A percentile compares a stretch with the other conserved stretches of the same genome.
Evolutionary conservation across 2,329 filamentous ascomycete species (phyloP).

Genomic region (Keithomyces neogunnii): DNA sequence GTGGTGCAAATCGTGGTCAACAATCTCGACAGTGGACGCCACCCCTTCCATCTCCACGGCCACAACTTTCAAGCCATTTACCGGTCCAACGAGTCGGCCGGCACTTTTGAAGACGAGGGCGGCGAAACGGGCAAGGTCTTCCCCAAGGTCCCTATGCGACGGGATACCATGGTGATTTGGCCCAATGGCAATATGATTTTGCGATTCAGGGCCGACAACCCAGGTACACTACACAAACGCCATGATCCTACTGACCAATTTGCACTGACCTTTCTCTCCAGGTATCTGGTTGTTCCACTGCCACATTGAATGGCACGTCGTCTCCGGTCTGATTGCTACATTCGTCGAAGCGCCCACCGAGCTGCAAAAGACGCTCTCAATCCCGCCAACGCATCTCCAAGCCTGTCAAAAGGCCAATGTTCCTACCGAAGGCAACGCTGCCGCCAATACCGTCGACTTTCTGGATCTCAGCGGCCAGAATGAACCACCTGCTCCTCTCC

Average conservation of each 20-base stretch:
- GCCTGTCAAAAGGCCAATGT: constrained; percentile 46
- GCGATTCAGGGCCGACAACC: constrained; percentile 59
- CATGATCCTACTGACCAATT: constrained; percentile 5
- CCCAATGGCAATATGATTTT: constrained; percentile 61
- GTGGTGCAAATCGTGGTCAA: constrained; percentile 72
- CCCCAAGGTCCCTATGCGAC: constrained; percentile 49
- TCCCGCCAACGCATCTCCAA: constrained; percentile 52
- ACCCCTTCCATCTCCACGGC: constrained; percentile 74
- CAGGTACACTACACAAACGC: constrained; percentile 32
- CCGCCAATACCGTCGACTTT: constrained; percentile 56
- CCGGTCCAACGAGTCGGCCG: constrained; percentile 49
- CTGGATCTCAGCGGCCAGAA: constrained; percentile 58
- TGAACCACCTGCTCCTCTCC: constrained; percentile 44
- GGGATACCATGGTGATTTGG: constrained; percentile 59
- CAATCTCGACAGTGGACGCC: constrained; percentile 62
- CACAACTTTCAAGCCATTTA: constrained; percentile 63
- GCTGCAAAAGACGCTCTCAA: constrained; percentile 49
- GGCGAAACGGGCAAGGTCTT: constrained; percentile 35
- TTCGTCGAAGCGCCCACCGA: constrained; percentile 55
- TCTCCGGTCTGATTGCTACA: constrained; percentile 56
- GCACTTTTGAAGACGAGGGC: constrained; percentile 42
- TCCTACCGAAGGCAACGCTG: constrained; percentile 60
- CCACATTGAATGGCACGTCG: constrained; percentile 72
- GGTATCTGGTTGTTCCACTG: constrained; percentile 69
- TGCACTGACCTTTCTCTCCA: constrained; percentile 8